These are phyloP conservation scores for Trapa incisa DNA, from an alignment of 345 rosid species.

Conservation along the genomic window DNA sequence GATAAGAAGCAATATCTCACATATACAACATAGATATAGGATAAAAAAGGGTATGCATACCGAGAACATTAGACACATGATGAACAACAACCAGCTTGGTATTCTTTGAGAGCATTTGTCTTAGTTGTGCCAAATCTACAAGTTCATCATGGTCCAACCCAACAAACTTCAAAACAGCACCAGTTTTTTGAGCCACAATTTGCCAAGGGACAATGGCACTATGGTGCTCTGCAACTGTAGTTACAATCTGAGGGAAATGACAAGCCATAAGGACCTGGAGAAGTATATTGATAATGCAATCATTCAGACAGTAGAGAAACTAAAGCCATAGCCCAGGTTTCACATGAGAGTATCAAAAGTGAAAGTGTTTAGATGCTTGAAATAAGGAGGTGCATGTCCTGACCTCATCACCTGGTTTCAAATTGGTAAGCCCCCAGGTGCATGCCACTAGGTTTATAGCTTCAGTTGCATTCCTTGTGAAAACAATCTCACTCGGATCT, in stretches of 20 bases:
- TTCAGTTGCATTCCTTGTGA: conserved; percentile 93
- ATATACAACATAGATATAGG: background rate
- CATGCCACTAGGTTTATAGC: conserved; percentile 89
- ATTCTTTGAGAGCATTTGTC: conserved; percentile 46
- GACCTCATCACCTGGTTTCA: conserved; percentile 77
- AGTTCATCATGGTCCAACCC: conserved; percentile 48
- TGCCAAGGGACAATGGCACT: conserved; percentile 97
- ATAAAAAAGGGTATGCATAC: conserved; percentile 22
- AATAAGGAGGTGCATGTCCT: background rate
- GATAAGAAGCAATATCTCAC: background rate
- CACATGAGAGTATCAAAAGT: background rate
- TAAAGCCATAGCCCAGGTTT: background rate
- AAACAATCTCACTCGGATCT: conserved; percentile 59
- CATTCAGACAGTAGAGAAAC: background rate
- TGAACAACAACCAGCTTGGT: conserved; percentile 76
- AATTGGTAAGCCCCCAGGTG: conserved; percentile 68
- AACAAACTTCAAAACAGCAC: conserved; percentile 61
- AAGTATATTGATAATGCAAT: background rate
- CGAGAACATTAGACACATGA: conserved; percentile 82
- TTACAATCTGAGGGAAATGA: conserved; percentile 41
- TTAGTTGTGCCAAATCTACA: conserved; percentile 44
- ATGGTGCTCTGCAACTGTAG: conserved; percentile 83
- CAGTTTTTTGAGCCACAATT: conserved; percentile 61
- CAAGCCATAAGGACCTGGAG: background rate
- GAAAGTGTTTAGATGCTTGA: background rate